Base-by-base conservation (phyloP, 2,329 filamentous ascomycete genomes). In the Aspergillus brunneoviolaceus region DNA sequence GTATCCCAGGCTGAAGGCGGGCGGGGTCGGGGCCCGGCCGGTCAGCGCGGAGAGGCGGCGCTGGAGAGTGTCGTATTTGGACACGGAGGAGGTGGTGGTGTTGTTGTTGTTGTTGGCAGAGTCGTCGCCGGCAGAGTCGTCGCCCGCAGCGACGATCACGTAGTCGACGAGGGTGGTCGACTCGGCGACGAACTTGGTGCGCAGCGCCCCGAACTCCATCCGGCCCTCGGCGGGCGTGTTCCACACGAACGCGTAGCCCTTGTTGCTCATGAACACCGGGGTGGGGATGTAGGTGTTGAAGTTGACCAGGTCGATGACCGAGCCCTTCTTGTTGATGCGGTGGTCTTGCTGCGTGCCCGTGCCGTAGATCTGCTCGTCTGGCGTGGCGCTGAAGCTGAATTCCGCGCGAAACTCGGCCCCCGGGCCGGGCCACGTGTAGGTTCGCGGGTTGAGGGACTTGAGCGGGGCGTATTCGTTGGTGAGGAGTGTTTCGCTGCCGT, bases 341-440 rank as follows among this genome's bases (percentile, higher is more conserved):
- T 83, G 82, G 62, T 88, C 85, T 63, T 88, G 85, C 60, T 88
- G 87, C 68, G 87, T 85, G 0, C 86, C 86, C 80, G 87, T 88
- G 31, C 86, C 86, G 66, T 80, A 88, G 14, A 88, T 80, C 66
- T 81, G 82, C 68, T 88, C 86, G n/a, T 66, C 62, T 0, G 70
- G 69, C 0, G 72, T 72, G n/a, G 69, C 72, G 42, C 65, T 65
- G 62, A 75, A 77, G 1, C 74, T 74, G 60, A 75, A 77, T 5
- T 72, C 70, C 9, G 74, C 71, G 0, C 62, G 63, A 52, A 77
- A 77, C 45, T 76, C 74, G 27, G 72, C 72, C 2, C 74, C 72
- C 0, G 70, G 67, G 2, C 70, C 70, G 16, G 65, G 69, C 72
- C 73, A 76, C 0, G 64, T 68, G 59, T 77, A 76, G 51, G 74